Evolutionary conservation across 2,329 filamentous ascomycete species (phyloP).

Genomic region (Sporothrix phasma): DNA sequence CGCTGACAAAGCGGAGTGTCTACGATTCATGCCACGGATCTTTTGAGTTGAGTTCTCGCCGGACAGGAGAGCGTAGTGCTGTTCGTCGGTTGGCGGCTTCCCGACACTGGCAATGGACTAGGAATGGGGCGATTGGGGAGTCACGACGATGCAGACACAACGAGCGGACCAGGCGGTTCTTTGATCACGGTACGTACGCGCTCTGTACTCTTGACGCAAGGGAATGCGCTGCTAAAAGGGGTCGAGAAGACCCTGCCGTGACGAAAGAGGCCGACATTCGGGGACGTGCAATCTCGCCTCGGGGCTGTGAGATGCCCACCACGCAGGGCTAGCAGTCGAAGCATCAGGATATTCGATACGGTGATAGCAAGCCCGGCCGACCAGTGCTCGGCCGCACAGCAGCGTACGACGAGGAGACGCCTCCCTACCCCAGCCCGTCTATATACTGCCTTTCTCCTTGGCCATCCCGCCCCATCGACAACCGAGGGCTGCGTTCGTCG

Average conservation of each 20-base stretch:
- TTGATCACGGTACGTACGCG: neutral
- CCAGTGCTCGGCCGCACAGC: neutral
- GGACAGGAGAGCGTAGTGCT: neutral
- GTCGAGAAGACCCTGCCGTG: neutral
- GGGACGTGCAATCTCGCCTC: slow-evolving; percentile 1
- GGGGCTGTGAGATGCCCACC: slow-evolving; percentile 1
- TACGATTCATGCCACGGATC: neutral
- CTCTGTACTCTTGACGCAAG: too few relatives aligned
- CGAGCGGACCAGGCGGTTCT: neutral
- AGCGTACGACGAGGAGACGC: neutral
- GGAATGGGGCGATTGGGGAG: neutral
- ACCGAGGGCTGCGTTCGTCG: too few relatives aligned
- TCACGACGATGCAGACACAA: neutral
- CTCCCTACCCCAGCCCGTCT: neutral
- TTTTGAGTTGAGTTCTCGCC: neutral
- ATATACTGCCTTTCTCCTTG: neutral
- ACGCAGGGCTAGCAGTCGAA: neutral
- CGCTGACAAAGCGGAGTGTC: neutral
- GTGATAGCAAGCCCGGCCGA: too few relatives aligned
- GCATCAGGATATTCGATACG: neutral
- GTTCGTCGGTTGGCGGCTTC: neutral
- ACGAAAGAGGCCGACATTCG: neutral
- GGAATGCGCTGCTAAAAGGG: too few relatives aligned
- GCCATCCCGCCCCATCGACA: too few relatives aligned
- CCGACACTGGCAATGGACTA: neutral